A percentile compares a stretch with the other conserved stretches of the same genome.
Evolutionary conservation across 2,329 filamentous ascomycete species (phyloP).

Genomic region (Amesomyces nigricolor): DNA sequence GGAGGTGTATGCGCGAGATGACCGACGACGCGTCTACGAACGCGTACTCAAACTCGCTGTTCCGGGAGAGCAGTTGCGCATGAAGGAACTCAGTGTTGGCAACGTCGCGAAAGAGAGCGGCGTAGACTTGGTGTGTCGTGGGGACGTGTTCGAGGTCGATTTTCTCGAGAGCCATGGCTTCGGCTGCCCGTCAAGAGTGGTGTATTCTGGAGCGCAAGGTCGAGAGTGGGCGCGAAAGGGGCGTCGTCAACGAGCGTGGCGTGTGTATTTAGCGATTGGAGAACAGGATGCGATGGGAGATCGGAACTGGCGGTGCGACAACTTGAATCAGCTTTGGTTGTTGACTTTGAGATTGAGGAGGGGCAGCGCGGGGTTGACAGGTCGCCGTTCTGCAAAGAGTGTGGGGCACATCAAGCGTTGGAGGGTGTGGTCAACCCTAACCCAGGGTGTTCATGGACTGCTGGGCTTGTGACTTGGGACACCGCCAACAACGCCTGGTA

Average conservation of each 20-base stretch:
- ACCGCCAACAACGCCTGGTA: no score
- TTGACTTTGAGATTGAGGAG: not conserved
- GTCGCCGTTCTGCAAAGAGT: no score
- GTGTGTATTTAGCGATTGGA: no score
- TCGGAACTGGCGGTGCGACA: no score
- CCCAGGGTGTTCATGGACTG: no score
- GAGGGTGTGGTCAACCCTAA: no score
- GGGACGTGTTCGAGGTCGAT: conserved; percentile 73
- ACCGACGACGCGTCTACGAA: conserved; percentile 83
- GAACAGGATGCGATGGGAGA: no score
- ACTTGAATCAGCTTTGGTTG: not conserved
- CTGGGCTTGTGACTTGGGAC: no score
- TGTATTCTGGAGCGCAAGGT: no score
- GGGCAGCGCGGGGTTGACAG: not conserved
- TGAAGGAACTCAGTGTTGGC: conserved; percentile 73
- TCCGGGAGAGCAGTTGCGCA: conserved; percentile 77
- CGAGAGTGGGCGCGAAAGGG: no score
- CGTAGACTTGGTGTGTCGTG: conserved; percentile 58
- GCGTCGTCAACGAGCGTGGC: no score
- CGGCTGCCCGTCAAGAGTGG: not conserved
- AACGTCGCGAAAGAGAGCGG: conserved; percentile 70
- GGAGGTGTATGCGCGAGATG: conserved; percentile 64
- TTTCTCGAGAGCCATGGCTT: conserved; percentile 50
- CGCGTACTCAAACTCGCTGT: conserved; percentile 84
- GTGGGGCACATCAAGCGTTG: no score